phyloP scores from a whole-genome alignment of 1,284 basidiomycete genomes.

The Cerrena zonata region DNA sequence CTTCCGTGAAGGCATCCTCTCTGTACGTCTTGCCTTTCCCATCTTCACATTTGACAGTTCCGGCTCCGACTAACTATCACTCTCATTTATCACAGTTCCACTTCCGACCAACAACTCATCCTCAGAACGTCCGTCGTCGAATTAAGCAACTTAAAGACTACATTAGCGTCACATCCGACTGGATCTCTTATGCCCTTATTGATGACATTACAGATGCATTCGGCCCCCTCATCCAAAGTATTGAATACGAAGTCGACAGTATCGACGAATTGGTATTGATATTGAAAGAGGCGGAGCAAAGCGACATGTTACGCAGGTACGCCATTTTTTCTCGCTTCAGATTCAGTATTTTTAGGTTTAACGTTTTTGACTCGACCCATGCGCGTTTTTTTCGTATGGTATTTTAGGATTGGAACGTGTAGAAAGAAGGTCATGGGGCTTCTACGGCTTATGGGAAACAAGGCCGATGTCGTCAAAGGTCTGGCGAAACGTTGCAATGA shows the following conservation, averaged over 20 bases:
- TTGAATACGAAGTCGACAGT: constrained; percentile 98
- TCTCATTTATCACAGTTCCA: constrained; percentile 69
- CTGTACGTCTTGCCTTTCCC: constrained; percentile 44
- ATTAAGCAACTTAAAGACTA: constrained; percentile 99
- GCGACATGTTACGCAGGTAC: constrained; percentile 68
- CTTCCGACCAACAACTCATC: constrained; percentile 94
- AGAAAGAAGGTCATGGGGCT: constrained; percentile 99
- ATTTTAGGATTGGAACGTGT: constrained; percentile 86
- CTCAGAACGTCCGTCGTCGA: constrained; percentile 93
- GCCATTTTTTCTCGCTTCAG: no score
- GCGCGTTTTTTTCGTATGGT: background rate
- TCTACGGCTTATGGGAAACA: constrained; percentile 93
- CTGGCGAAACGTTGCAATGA: constrained; percentile 97
- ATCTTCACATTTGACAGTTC: no score
- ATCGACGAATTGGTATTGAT: constrained; percentile 98
- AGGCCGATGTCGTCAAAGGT: constrained; percentile 99
- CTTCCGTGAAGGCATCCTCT: constrained; percentile 95
- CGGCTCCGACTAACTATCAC: background rate
- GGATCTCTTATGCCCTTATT: constrained; percentile 99
- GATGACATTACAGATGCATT: constrained; percentile 99
- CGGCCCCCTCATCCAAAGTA: constrained; percentile 95
- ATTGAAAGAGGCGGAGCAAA: constrained; percentile 80
- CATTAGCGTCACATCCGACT: constrained; percentile 97
- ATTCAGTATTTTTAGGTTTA: background rate
- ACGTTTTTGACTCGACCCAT: background rate